phyloP scores from a whole-genome alignment of 805 yeast species.

The Suhomyces sp. region DNA sequence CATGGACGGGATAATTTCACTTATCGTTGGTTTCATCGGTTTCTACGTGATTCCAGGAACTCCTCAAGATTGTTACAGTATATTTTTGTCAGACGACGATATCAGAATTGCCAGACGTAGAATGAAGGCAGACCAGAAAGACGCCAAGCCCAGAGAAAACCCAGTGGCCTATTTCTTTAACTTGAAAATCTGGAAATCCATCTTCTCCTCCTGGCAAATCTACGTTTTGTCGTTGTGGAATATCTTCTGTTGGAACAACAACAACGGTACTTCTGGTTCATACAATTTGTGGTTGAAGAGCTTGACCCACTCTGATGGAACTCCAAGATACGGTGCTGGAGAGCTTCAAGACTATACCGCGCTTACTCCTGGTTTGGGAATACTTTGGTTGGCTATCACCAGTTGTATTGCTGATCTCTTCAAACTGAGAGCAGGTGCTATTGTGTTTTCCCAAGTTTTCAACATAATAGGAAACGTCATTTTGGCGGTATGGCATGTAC shows the following conservation, averaged over 20 bases:
- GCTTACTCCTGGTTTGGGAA: slow-evolving; percentile 44
- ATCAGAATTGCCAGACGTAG: slow-evolving; percentile 29
- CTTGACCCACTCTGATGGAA: slow-evolving; percentile 7
- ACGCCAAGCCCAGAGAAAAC: slow-evolving; percentile 13
- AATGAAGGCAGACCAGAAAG: slow-evolving; percentile 15
- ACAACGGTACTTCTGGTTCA: slow-evolving; percentile 45
- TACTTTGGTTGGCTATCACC: slow-evolving; percentile 36
- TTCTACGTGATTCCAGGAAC: slow-evolving; percentile 62
- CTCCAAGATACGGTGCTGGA: slow-evolving; percentile 23
- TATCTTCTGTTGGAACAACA: slow-evolving; percentile 61
- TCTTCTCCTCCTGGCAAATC: slow-evolving; percentile 57
- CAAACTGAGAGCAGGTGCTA: slow-evolving; percentile 51
- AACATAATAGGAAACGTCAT: slow-evolving; percentile 53
- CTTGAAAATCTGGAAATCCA: slow-evolving; percentile 47
- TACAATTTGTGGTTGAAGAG: slow-evolving; percentile 53
- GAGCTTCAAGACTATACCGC: slow-evolving; percentile 42
- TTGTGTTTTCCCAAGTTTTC: slow-evolving; percentile 50
- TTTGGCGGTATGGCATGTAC: slow-evolving; percentile 58
- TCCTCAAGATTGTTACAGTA: slow-evolving; percentile 44
- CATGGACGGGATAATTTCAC: slow-evolving; percentile 58
- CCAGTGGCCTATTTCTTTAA: slow-evolving; percentile 37
- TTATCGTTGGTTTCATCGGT: slow-evolving; percentile 57
- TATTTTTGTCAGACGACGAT: slow-evolving; percentile 34
- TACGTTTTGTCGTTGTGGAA: slow-evolving; percentile 55
- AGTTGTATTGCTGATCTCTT: slow-evolving; percentile 38